Conservation (phyloP, 176 grass and related monocot species). For the Aegilops bicornis region DNA sequence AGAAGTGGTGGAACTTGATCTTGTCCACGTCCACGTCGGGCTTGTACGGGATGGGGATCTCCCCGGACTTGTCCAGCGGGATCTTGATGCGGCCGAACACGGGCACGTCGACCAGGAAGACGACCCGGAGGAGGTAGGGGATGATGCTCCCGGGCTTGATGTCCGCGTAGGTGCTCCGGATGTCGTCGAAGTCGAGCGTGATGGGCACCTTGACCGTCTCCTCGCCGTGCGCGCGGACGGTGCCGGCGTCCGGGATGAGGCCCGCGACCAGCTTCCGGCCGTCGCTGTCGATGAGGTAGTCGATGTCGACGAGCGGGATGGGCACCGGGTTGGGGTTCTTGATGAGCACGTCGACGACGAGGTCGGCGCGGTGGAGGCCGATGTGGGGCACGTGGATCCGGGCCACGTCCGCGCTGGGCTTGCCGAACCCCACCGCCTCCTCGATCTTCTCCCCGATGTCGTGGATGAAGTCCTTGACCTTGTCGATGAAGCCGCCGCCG, state of each 20-base stretch:
- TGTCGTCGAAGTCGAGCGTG: constrained; percentile 78
- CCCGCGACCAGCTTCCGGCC: constrained; percentile 91
- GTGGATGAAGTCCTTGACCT: constrained; percentile 97
- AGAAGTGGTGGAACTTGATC: constrained; percentile 87
- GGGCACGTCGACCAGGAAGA: constrained; percentile 84
- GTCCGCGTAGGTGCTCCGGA: constrained; percentile 71
- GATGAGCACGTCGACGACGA: constrained; percentile 88
- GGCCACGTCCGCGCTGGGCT: constrained; percentile 81
- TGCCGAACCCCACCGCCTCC: constrained; percentile 81
- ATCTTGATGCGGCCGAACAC: constrained; percentile 80
- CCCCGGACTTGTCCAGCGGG: constrained; percentile 75
- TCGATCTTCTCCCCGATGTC: constrained; percentile 97
- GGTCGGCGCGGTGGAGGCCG: constrained; percentile 75
- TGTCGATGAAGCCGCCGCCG: constrained; percentile 65
- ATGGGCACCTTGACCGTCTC: constrained; percentile 94
- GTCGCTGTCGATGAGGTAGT: constrained; percentile 95
- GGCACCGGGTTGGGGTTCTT: constrained; percentile 92
- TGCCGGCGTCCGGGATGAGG: constrained; percentile 92
- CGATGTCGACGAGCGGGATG: constrained; percentile 94
- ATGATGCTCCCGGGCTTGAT: constrained; percentile 94
- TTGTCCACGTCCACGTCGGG: constrained; percentile 93
- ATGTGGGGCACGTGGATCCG: constrained; percentile 80
- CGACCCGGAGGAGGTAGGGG: constrained; percentile 77
- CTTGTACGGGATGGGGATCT: constrained; percentile 93
- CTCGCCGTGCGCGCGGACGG: constrained; percentile 78